These are phyloP conservation scores for Phylloporus sp. DNA, from an alignment of 1,284 basidiomycete genomes.

Conservation along the genomic window DNA sequence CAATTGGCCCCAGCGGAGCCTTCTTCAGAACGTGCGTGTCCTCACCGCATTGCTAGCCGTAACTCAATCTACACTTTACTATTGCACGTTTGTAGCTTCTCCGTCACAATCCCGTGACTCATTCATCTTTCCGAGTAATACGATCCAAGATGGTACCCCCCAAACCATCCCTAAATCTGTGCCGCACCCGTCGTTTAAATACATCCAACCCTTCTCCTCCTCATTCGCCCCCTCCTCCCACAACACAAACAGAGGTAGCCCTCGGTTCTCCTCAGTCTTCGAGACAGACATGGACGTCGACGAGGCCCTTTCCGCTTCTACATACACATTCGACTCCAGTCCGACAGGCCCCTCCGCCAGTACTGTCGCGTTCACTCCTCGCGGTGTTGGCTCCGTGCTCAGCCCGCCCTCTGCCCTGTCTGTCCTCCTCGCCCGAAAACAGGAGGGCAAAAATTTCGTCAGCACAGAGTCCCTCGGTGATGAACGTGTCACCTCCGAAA, in stretches of 20 bases:
- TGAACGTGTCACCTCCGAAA: constrained; percentile 11
- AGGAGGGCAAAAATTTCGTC: constrained; percentile 9
- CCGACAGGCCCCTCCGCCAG: constrained; percentile 17
- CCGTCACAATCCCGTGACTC: constrained; percentile 40
- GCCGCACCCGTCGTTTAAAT: constrained; percentile 28
- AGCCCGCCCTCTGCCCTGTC: constrained; percentile 53
- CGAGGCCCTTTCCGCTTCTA: constrained; percentile 43
- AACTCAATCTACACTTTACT: constrained; percentile 14
- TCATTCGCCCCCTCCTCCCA: constrained; percentile 41
- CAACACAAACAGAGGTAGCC: constrained; percentile 33
- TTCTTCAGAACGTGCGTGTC: constrained; percentile 32
- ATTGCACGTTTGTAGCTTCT: constrained; percentile 36
- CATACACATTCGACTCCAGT: constrained; percentile 43
- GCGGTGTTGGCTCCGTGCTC: constrained; percentile 20
- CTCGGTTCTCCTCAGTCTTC: constrained; percentile 32
- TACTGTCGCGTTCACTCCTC: constrained; percentile 24
- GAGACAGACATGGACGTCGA: constrained; percentile 37
- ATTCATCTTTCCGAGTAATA: constrained; percentile 49
- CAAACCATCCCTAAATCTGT: constrained; percentile 34
- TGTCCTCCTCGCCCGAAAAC: constrained; percentile 47
- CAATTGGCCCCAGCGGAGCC: constrained; percentile 24
- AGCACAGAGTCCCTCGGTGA: neutral
- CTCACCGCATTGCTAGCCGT: constrained; percentile 13
- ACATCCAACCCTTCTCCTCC: constrained; percentile 21
- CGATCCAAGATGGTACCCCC: constrained; percentile 36